phyloP scores from a whole-genome alignment of 345 rosid species.

The rapeseed (Brassica napus) region DNA sequence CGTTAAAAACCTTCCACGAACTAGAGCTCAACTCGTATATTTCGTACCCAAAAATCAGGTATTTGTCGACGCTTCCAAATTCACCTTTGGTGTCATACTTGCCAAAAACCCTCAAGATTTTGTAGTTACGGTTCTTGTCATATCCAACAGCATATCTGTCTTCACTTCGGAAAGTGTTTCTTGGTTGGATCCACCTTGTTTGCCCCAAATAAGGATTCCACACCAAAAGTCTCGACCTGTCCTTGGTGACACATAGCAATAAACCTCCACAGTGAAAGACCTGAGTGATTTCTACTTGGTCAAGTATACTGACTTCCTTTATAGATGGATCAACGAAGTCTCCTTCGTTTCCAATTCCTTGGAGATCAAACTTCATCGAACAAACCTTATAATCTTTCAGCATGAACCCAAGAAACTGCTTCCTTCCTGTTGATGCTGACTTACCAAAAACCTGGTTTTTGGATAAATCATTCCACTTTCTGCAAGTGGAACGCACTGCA shows the following conservation, averaged over 20 bases:
- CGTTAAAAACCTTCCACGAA: not conserved
- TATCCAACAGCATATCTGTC: not conserved
- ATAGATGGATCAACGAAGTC: too few species aligned
- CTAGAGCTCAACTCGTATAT: not conserved
- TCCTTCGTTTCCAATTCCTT: too few species aligned
- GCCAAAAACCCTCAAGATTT: not conserved
- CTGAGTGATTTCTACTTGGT: too few species aligned
- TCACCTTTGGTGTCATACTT: not conserved
- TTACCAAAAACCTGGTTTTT: not conserved
- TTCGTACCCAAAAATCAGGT: not conserved
- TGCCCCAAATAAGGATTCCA: constrained; percentile 5
- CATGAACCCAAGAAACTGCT: constrained; percentile 4
- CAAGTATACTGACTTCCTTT: too few species aligned
- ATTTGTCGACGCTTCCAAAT: not conserved
- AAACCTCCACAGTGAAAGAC: too few species aligned
- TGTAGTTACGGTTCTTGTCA: not conserved
- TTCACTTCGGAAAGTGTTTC: not conserved
- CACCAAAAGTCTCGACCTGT: not conserved
- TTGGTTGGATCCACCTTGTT: not conserved
- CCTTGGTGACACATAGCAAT: too few species aligned
- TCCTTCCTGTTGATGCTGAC: not conserved
- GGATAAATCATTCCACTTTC: not conserved
- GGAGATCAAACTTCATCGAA: too few species aligned
- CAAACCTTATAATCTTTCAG: not conserved
- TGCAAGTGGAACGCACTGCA: not conserved